Conservation (phyloP, 768 basidiomycete genomes). For the Termitomyces sp. region DNA sequence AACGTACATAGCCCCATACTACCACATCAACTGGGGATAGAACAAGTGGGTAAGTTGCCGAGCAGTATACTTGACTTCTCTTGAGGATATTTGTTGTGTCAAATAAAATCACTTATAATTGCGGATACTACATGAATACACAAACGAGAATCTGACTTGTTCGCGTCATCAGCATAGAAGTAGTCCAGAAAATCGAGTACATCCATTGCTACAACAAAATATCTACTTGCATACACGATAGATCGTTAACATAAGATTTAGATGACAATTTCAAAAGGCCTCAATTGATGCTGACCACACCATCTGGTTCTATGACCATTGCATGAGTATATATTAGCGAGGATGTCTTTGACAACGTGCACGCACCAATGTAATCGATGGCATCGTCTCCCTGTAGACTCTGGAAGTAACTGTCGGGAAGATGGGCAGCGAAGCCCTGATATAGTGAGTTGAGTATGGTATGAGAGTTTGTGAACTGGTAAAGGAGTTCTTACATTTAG, state of each 20-base stretch:
- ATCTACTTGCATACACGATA: not conserved
- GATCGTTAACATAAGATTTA: not conserved
- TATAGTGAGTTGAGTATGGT: not conserved
- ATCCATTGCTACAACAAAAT: not conserved
- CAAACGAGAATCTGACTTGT: not conserved
- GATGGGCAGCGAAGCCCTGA: slow-evolving; percentile 24
- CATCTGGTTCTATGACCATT: slow-evolving; percentile 34
- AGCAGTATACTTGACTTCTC: too few relatives aligned
- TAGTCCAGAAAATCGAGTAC: not conserved
- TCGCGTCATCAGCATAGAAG: too few relatives aligned
- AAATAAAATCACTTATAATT: not conserved
- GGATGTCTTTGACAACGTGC: not conserved
- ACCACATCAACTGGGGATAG: too few relatives aligned
- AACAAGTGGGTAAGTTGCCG: too few relatives aligned
- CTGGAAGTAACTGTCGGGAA: slow-evolving; percentile 25
- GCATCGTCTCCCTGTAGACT: slow-evolving; percentile 20
- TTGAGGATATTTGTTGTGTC: not conserved
- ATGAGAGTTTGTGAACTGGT: not conserved
- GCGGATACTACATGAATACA: not conserved
- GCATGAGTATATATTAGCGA: not conserved
- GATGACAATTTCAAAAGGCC: not conserved
- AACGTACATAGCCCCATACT: too few relatives aligned
- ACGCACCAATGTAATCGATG: slow-evolving; percentile 44
- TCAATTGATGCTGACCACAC: slow-evolving; percentile 22
- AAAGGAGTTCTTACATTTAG: slow-evolving; percentile 27